Evolutionary conservation across 257 asterid genomes (phyloP).

Genomic region (Cruciata laevipes): DNA sequence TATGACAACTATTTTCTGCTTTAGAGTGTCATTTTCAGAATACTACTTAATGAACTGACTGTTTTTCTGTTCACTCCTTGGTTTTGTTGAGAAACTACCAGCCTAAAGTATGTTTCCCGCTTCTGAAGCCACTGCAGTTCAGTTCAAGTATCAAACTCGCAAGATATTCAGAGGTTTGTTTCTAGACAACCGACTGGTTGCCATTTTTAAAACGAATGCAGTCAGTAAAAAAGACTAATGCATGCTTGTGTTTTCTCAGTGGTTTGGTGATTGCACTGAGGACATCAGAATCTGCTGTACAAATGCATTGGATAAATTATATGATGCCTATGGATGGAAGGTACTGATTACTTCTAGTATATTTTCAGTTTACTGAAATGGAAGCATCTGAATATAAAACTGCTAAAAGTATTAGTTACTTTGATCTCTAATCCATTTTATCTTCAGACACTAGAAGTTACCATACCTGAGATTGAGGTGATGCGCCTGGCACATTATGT

Average conservation of each 20-base stretch:
- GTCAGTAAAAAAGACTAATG: background rate
- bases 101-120: conserved; percentile 59
- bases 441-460: conserved; percentile 61
- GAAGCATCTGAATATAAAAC: background rate
- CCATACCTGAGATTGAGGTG: conserved; percentile 76
- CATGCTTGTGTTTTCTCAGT: conserved; percentile 30
- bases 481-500: conserved; percentile 86
- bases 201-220: background rate
- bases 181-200: background rate
- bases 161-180: conserved; percentile 58
- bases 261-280: conserved; percentile 83
- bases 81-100: conserved; percentile 21
- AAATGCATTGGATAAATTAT: conserved; percentile 44
- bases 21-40: background rate
- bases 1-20: background rate
- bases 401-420: background rate
- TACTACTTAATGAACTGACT: background rate
- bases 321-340: conserved; percentile 64
- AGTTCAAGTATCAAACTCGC: conserved; percentile 55
- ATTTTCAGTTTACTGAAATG: background rate
- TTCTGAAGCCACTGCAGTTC: conserved; percentile 42
- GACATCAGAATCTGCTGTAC: conserved; percentile 66
- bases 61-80: background rate
- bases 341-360: conserved; percentile 22
- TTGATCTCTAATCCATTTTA: background rate